phyloP scores from a whole-genome alignment of 805 yeast species.

The Saccharomycopsis capsularis region DNA sequence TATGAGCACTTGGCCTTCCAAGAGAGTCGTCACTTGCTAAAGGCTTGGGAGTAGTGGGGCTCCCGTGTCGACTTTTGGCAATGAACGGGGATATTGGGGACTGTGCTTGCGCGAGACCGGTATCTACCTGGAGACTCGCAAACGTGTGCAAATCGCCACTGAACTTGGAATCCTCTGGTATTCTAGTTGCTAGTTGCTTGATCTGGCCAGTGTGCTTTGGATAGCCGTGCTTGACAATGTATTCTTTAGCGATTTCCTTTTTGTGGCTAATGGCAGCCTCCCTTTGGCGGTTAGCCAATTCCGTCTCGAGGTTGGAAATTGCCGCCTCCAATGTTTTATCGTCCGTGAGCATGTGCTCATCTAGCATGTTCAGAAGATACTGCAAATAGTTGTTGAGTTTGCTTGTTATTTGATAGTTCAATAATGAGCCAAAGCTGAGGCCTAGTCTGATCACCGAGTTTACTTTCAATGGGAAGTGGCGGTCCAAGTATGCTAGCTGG shows the following conservation, averaged over 20 bases:
- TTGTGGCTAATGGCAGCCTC: not conserved
- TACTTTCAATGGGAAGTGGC: constrained; percentile 5
- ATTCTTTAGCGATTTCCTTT: not conserved
- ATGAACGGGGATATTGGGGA: not conserved
- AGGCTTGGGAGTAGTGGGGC: not conserved
- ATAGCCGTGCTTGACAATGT: not conserved
- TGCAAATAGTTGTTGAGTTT: constrained; percentile 8
- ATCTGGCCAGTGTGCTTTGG: not conserved
- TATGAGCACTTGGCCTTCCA: not conserved
- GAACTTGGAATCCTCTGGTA: not conserved
- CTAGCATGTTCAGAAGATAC: not conserved
- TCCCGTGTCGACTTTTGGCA: not conserved
- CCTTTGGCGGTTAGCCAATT: not conserved
- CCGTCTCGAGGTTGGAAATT: not conserved
- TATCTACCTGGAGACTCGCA: not conserved
- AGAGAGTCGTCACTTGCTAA: not conserved
- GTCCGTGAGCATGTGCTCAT: not conserved
- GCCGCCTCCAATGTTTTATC: not conserved
- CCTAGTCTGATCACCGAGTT: constrained; percentile 7
- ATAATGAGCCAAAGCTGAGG: constrained; percentile 13
- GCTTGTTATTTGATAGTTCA: constrained; percentile 7
- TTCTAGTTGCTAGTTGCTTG: not conserved
- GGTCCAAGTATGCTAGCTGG: constrained; percentile 4
- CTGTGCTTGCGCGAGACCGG: not conserved
- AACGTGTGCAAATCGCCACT: constrained; percentile 7